Evolutionary conservation across 2,329 filamentous ascomycete species (phyloP).

Genomic region (Ceratocystis eucalypticola): DNA sequence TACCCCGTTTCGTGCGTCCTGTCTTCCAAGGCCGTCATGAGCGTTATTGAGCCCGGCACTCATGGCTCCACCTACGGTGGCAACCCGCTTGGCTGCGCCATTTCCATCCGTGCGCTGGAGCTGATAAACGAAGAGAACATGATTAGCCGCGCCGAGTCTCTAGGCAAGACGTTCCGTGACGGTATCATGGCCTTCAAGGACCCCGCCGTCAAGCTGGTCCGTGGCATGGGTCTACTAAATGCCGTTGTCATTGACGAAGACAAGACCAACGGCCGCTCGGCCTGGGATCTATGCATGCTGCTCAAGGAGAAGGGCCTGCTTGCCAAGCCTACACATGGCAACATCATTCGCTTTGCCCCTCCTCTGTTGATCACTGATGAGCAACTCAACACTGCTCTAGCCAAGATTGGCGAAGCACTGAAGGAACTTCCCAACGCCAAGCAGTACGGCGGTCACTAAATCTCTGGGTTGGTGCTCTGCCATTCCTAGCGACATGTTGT

Average conservation of each 20-base stretch:
- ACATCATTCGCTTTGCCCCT: constrained; percentile 96
- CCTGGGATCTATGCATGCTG: constrained; percentile 93
- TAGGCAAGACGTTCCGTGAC: constrained; percentile 73
- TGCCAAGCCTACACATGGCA: constrained; percentile 96
- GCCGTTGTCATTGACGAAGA: constrained; percentile 91
- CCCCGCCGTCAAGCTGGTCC: constrained; percentile 67
- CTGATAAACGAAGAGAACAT: constrained; percentile 85
- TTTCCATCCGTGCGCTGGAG: constrained; percentile 89
- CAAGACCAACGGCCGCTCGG: constrained; percentile 69
- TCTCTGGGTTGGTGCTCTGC: background rate
- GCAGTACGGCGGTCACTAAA: constrained; percentile 28
- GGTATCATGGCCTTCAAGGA: constrained; percentile 62
- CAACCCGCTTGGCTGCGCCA: constrained; percentile 87
- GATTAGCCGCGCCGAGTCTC: constrained; percentile 63
- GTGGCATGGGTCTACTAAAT: constrained; percentile 89
- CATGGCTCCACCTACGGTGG: constrained; percentile 98
- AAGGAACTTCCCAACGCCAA: constrained; percentile 58
- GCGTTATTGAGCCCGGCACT: constrained; percentile 88
- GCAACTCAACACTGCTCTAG: constrained; percentile 63
- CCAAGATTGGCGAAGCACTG: constrained; percentile 70
- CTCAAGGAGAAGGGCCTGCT: constrained; percentile 90
- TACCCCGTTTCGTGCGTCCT: constrained; percentile 96
- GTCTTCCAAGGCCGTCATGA: constrained; percentile 79
- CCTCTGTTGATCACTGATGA: constrained; percentile 86
- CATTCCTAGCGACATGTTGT: constrained; percentile 1